Evolutionary conservation across 768 basidiomycete genomes (phyloP), one percentile per base, ranked within the genome.

Genomic region (Hortiboletus flavorubellus): DNA sequence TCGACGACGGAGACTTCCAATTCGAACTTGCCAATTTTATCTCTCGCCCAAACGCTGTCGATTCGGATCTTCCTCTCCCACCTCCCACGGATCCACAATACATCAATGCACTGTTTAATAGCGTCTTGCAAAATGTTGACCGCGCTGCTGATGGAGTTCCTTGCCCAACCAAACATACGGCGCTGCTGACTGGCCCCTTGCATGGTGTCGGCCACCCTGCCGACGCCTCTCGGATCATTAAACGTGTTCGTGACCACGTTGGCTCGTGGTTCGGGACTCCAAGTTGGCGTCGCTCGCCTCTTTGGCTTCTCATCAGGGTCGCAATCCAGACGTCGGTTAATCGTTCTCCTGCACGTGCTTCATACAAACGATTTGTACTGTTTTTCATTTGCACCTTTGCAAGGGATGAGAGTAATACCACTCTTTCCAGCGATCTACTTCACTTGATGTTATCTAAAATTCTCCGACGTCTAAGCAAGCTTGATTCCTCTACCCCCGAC

Each of bases 301-400:
- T 73, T 21, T 75, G 73, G 73, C 65, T 72, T 30, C 40, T 71
- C 11, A 49, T 72, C 31, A 64, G 68, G 37, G 59, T 75, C 2
- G 50, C 62, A 12, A 46, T 73, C 14, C 73, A 75, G 37, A 66
- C 53, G 8, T 53, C 67, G 0, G 23, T 69, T 4, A 33, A 50
- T 49, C 48, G 53, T 5, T 49, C 45, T 10, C 26, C 41, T 34
- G 57, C 54, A 18, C 8, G 53, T 14, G 42, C 40, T 8, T 64
- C 61, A 1, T 83, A 83, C 66, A 83, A 82, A 49, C 11, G 37
- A 9, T 83, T 83, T 63, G 73, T 80, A 60, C 51, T 76, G 2
- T 80, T 73, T 48, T 65, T 80, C 49, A 55, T 75, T 33, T 61
- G 71, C 2, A 43, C 57, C 23, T 42, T 66, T 2, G 54, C 76